Percentiles rank a stretch among this genome's conserved stretches.
Conservation (phyloP, 1,139 yeast genomes). For the Arxiozyma heterogenica region DNA sequence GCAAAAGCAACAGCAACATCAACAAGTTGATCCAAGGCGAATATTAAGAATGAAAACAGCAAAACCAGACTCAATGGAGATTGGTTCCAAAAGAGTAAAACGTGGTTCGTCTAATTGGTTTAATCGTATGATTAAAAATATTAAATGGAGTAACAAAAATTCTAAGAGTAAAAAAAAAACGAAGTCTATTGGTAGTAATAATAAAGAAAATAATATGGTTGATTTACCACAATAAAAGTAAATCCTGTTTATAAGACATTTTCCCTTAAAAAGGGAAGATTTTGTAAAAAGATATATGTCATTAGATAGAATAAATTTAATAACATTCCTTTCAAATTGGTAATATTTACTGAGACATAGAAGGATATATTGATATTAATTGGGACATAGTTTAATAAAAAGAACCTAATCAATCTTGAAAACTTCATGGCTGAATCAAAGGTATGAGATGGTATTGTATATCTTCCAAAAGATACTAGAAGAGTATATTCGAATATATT, state of each 20-base stretch:
- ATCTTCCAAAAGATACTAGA: not conserved
- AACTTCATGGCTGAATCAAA: not conserved
- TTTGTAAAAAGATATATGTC: no score
- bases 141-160: slow-evolving; percentile 1
- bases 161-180: not conserved
- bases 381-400: not conserved
- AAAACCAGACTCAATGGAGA: not conserved
- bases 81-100: not conserved
- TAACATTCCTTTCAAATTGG: no score
- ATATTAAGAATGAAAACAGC: not conserved
- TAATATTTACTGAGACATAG: no score
- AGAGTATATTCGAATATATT: not conserved
- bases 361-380: not conserved
- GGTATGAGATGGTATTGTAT: not conserved
- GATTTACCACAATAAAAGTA: no score
- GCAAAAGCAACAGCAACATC: not conserved
- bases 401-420: not conserved
- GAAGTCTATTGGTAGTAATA: not conserved
- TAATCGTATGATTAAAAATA: slow-evolving; percentile 1
- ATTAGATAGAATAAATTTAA: no score
- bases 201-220: not conserved
- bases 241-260: no score
- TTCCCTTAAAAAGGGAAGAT: no score
- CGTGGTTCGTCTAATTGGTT: not conserved
- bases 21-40: not conserved